Evolutionary conservation across 495 filamentous ascomycete genomes (phyloP), one percentile per base, ranked within the genome.

Genomic region (Penicillium manginii): DNA sequence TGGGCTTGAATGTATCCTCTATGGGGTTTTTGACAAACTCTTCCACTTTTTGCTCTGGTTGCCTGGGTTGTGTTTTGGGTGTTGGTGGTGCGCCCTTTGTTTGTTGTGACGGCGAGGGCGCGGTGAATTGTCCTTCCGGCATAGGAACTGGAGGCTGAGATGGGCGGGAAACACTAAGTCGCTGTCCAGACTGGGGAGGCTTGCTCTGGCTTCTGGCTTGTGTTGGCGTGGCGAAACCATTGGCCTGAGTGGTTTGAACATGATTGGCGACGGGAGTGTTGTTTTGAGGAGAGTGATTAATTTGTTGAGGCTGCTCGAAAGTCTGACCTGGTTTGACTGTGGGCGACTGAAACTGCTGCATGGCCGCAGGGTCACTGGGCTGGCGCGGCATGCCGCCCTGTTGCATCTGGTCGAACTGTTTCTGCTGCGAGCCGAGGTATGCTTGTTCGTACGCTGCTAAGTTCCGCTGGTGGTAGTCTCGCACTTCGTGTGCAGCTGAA

Each of bases 381-480:
- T 72, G 75, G 22, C 76, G 65, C 1, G 57, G 65, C n/a, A 68
- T 26, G 3, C 67, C 65, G 29, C 62, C 65, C 31, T 55, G 83
- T 65, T 88, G 83, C 71, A 83, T 80, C 21, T 81, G 76, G 22
- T 81, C 73, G 42, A 78, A 74, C 53, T 78, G 78, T 58, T 85
- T 83, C 52, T 81, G 84, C 61, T 84, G 82, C 22, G 87, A 85
- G 32, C 73, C 78, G 14, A 84, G 64, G 73, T 84, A 90, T n/a
- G 83, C 84, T 51, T 88, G 84, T 67, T 97, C 93, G 64, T 92
- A 97, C 22, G 76, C 69, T 23, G 69, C 76, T 4, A 97, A 72
- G 58, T 93, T 91, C 43, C 86, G 80, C 59, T 91, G 86, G 73
- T 91, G 96, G 39, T 90, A 77, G 7, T 75, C 75, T 53, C 85